Evolutionary conservation across 352 stramenopile genomes (phyloP).

Genomic region (Pythium folliculosum): DNA sequence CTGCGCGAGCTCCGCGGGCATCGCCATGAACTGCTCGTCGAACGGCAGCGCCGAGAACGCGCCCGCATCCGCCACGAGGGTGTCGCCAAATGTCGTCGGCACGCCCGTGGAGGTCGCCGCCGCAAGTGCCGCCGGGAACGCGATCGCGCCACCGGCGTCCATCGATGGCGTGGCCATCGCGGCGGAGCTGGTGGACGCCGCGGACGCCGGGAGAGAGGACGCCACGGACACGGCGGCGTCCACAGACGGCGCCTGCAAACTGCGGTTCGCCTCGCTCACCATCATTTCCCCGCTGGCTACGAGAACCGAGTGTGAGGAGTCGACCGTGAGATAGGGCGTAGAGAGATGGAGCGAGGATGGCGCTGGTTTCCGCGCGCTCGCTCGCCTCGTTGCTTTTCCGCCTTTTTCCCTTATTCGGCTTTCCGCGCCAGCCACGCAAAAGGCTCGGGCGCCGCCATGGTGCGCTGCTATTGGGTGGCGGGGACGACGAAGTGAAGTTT

Average conservation of each 20-base stretch:
- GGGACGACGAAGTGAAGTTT: slow-evolving; percentile 30
- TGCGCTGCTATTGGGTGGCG: slow-evolving; percentile 40
- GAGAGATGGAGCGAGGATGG: background rate
- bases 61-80: slow-evolving; percentile 12
- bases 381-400: background rate
- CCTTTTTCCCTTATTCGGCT: slow-evolving; percentile 3
- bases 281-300: slow-evolving; percentile 36
- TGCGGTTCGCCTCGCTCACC: slow-evolving; percentile 40
- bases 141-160: slow-evolving; percentile 4
- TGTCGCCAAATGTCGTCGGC: slow-evolving; percentile 13
- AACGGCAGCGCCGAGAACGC: slow-evolving; percentile 38
- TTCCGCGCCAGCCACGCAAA: slow-evolving; percentile 23
- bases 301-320: too few species aligned
- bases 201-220: slow-evolving; percentile 17
- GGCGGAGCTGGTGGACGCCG: background rate
- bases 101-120: background rate
- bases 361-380: background rate
- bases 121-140: slow-evolving; percentile 17
- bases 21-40: slow-evolving; percentile 47
- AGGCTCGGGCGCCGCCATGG: slow-evolving; percentile 19
- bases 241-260: slow-evolving; percentile 6
- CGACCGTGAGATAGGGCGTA: background rate
- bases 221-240: slow-evolving; percentile 7
- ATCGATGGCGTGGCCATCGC: background rate
- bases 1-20: slow-evolving; percentile 26